A percentile compares a stretch with the other conserved stretches of the same genome.
These are phyloP conservation scores for Phytopythium kandeliae DNA, from an alignment of 352 stramenopile genomes.

Conservation along the genomic window DNA sequence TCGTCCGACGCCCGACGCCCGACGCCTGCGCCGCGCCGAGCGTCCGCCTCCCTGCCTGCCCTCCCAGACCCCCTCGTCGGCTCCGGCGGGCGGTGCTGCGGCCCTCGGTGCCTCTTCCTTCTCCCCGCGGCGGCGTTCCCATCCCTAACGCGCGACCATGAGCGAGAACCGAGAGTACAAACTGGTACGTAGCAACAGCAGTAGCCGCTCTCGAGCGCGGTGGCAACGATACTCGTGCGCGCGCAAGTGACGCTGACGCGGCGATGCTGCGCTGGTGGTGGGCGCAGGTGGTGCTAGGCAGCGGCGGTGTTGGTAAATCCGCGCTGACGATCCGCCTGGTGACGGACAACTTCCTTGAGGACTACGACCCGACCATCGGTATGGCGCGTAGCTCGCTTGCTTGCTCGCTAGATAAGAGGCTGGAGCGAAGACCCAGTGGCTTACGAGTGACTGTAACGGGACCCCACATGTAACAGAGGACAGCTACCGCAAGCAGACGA, in stretches of 20 bases:
- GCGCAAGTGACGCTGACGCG: background rate
- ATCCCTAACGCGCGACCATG: constrained; percentile 14
- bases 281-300: constrained; percentile 79
- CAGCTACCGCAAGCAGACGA: constrained; percentile 89
- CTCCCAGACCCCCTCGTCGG: too few relatives aligned
- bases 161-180: constrained; percentile 83
- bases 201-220: too few relatives aligned
- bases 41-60: too few relatives aligned
- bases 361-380: constrained; percentile 92
- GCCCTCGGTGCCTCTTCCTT: background rate
- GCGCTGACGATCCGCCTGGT: constrained; percentile 91
- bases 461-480: constrained; percentile 57
- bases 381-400: constrained; percentile 3
- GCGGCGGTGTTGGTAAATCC: constrained; percentile 89
- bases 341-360: constrained; percentile 90
- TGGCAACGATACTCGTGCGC: too few relatives aligned
- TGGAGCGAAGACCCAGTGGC: too few relatives aligned
- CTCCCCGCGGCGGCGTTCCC: background rate
- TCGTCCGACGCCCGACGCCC: too few relatives aligned
- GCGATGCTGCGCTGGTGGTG: background rate
- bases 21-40: too few relatives aligned
- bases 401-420: background rate
- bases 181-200: constrained; percentile 45
- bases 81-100: too few relatives aligned
- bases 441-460: too few relatives aligned